These are phyloP conservation scores for Cladosporium oxysporum DNA, from an alignment of 2,329 filamentous ascomycete species.

Conservation along the genomic window DNA sequence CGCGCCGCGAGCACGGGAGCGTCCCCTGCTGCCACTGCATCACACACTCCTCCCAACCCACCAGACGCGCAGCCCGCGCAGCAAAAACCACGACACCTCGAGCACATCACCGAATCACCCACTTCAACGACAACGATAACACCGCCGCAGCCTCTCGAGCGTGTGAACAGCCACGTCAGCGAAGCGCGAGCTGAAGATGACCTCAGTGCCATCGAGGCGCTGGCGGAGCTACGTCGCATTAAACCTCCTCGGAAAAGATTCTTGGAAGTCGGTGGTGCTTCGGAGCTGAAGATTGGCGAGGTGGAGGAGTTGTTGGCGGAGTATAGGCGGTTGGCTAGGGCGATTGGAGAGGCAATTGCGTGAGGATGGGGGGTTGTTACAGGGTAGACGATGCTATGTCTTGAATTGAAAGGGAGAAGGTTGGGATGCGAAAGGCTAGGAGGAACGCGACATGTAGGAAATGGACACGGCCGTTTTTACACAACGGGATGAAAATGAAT, in stretches of 20 bases:
- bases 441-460: background rate
- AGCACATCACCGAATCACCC: conserved; percentile 31
- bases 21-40: conserved; percentile 24
- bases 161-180: background rate
- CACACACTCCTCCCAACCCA: background rate
- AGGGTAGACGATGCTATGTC: background rate
- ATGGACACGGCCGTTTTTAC: background rate
- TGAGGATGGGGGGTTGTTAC: background rate
- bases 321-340: conserved; percentile 45
- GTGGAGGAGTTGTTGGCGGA: conserved; percentile 47
- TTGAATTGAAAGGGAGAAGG: background rate
- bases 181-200: conserved; percentile 25
- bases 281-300: conserved; percentile 50
- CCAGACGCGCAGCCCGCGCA: background rate
- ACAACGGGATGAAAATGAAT: background rate
- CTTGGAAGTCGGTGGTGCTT: conserved; percentile 48
- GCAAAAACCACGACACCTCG: conserved; percentile 34
- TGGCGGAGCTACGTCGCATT: conserved; percentile 48
- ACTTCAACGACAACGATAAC: conserved; percentile 24
- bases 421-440: background rate
- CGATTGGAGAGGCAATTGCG: conserved; percentile 45
- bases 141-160: conserved; percentile 13
- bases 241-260: conserved; percentile 51
- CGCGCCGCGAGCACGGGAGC: conserved; percentile 21
- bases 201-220: conserved; percentile 44